phyloP scores from a whole-genome alignment of 768 basidiomycete species.

The Serendipita sp. region DNA sequence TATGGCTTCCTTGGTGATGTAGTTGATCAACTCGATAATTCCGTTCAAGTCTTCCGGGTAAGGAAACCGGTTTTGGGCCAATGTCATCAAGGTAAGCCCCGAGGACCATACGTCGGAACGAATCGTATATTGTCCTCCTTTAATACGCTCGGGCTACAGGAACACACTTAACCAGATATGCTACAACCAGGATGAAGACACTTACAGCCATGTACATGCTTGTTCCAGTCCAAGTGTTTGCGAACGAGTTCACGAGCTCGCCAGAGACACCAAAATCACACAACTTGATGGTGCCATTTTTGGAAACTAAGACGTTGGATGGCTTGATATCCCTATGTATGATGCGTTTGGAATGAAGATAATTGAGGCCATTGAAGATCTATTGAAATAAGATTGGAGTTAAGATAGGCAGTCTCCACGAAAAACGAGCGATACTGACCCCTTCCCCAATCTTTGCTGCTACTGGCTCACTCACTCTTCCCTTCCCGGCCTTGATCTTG shows the following conservation, averaged over 20 bases:
- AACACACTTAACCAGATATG: conserved; percentile 3
- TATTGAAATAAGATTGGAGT: conserved; percentile 16
- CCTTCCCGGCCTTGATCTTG: conserved; percentile 62
- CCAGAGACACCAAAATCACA: conserved; percentile 97
- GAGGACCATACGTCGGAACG: conserved; percentile 97
- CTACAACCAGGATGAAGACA: conserved; percentile 12
- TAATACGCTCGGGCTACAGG: conserved; percentile 78
- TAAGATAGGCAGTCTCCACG: neutral
- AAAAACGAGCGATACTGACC: conserved; percentile 1
- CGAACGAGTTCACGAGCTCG: conserved; percentile 76
- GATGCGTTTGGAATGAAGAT: conserved; percentile 77
- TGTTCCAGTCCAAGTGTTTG: conserved; percentile 94
- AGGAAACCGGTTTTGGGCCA: conserved; percentile 87
- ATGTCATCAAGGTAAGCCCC: conserved; percentile 83
- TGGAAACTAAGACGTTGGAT: conserved; percentile 79
- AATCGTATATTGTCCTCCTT: conserved; percentile 81
- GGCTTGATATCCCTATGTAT: conserved; percentile 96
- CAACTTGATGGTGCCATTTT: conserved; percentile 78
- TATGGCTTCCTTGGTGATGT: conserved; percentile 70
- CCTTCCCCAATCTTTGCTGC: conserved; percentile 21
- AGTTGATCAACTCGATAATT: conserved; percentile 86
- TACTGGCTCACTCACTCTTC: conserved; percentile 70
- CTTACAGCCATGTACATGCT: conserved; percentile 98
- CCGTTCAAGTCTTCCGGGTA: conserved; percentile 74
- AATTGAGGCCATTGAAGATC: conserved; percentile 83